These are phyloP conservation scores for Mucor sp. DNA, from an alignment of 371 early-diverging fungal species.

Conservation along the genomic window DNA sequence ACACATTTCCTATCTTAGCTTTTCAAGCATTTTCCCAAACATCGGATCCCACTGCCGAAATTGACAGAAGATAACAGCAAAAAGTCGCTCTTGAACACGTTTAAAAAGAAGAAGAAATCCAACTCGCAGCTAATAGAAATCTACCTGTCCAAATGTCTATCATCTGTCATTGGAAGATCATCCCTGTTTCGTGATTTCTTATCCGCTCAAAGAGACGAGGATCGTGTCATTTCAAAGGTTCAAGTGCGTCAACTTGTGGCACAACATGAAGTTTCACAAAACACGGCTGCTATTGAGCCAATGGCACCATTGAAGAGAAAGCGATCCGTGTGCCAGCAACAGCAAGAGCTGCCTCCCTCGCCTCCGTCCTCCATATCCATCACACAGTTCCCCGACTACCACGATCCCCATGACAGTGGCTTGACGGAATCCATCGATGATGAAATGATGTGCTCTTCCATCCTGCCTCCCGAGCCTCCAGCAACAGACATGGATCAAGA, in stretches of 20 bases:
- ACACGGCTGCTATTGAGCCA: background rate
- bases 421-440: background rate
- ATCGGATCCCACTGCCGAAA: slow-evolving; percentile 26
- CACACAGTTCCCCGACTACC: slow-evolving; percentile 1
- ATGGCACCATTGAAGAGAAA: slow-evolving; percentile 10
- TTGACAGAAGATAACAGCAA: background rate
- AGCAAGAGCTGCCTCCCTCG: background rate
- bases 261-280: slow-evolving; percentile 16
- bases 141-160: slow-evolving; percentile 36
- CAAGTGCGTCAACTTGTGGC: slow-evolving; percentile 14
- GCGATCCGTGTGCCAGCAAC: background rate
- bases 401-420: background rate
- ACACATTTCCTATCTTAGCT: slow-evolving; percentile 22
- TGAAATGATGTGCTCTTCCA: slow-evolving; percentile 1
- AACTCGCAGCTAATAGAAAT: slow-evolving; percentile 43
- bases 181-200: slow-evolving; percentile 51
- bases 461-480: background rate
- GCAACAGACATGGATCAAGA: background rate
- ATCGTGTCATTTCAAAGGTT: slow-evolving; percentile 26
- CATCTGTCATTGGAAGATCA: slow-evolving; percentile 23
- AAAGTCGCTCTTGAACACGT: background rate
- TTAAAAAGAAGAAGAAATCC: slow-evolving; percentile 22
- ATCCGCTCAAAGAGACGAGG: slow-evolving; percentile 50
- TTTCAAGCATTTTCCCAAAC: slow-evolving; percentile 22
- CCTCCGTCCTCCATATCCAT: slow-evolving; percentile 10